A percentile compares a stretch with the other conserved stretches of the same genome.
These are phyloP conservation scores for Beverwykella pulmonaria DNA, from an alignment of 495 filamentous ascomycete genomes.

Conservation along the genomic window DNA sequence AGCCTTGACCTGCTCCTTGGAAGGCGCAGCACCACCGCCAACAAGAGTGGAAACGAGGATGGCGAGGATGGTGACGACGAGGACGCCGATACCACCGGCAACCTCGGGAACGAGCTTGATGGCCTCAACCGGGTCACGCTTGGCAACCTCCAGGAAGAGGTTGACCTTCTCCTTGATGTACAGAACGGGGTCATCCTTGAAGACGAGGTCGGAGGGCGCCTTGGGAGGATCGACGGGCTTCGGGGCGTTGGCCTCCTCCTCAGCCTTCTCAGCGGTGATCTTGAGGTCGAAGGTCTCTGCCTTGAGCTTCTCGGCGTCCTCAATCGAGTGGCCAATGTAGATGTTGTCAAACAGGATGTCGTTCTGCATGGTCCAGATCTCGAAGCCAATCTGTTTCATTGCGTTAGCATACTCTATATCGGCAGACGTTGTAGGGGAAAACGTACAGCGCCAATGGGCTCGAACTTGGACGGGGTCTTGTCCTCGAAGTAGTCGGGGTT, in stretches of 20 bases:
- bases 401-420: slow-evolving; percentile 16
- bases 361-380: slow-evolving; percentile 99
- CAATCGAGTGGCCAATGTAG: slow-evolving; percentile 97
- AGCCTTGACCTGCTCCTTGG: slow-evolving; percentile 58
- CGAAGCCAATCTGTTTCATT: slow-evolving; percentile 77
- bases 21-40: slow-evolving; percentile 56
- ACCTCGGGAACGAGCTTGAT: slow-evolving; percentile 91
- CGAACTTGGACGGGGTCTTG: slow-evolving; percentile 93
- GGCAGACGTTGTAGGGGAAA: background rate
- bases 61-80: slow-evolving; percentile 65
- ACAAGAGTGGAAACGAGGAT: slow-evolving; percentile 63
- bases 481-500: slow-evolving; percentile 98
- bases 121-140: slow-evolving; percentile 86
- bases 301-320: slow-evolving; percentile 88
- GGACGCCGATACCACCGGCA: slow-evolving; percentile 72
- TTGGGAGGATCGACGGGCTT: slow-evolving; percentile 66
- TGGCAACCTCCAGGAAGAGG: slow-evolving; percentile 80
- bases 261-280: slow-evolving; percentile 76
- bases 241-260: slow-evolving; percentile 82
- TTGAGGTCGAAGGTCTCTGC: slow-evolving; percentile 93
- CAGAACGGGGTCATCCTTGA: slow-evolving; percentile 86
- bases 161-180: slow-evolving; percentile 93
- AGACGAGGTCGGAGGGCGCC: slow-evolving; percentile 75
- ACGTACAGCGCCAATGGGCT: slow-evolving; percentile 96
- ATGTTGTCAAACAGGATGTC: slow-evolving; percentile 99